phyloP scores from a whole-genome alignment of 1,284 basidiomycete genomes.

The Kwoniella shivajii region DNA sequence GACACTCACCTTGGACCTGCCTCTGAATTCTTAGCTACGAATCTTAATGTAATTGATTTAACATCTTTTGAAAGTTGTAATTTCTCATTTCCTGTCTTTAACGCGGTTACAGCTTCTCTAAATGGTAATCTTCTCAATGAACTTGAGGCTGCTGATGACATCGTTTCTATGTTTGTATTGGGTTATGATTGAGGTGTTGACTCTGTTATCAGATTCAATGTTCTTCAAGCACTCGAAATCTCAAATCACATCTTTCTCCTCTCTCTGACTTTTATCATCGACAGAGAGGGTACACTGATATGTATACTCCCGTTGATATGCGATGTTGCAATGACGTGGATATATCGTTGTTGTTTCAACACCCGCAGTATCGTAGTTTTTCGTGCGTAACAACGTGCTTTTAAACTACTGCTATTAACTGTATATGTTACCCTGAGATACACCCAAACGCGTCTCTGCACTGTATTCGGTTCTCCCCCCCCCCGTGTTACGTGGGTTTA shows the following conservation, averaged over 20 bases:
- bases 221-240: background rate
- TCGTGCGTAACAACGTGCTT: no score
- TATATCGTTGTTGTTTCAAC: no score
- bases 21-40: conserved; percentile 34
- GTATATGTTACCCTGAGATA: no score
- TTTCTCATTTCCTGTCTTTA: conserved; percentile 27
- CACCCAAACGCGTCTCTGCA: no score
- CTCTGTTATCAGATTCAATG: background rate
- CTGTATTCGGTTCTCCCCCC: no score
- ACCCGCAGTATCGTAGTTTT: no score
- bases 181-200: background rate
- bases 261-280: background rate
- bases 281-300: background rate
- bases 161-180: background rate
- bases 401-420: no score
- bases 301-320: background rate
- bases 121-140: conserved; percentile 34
- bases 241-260: background rate
- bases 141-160: conserved; percentile 14
- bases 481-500: no score
- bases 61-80: conserved; percentile 28
- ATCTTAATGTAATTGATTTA: conserved; percentile 29
- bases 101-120: conserved; percentile 25
- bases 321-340: no score
- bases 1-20: conserved; percentile 38